phyloP scores from a whole-genome alignment of 2,329 filamentous ascomycete species.

The Pestalotiopsis sp. region DNA sequence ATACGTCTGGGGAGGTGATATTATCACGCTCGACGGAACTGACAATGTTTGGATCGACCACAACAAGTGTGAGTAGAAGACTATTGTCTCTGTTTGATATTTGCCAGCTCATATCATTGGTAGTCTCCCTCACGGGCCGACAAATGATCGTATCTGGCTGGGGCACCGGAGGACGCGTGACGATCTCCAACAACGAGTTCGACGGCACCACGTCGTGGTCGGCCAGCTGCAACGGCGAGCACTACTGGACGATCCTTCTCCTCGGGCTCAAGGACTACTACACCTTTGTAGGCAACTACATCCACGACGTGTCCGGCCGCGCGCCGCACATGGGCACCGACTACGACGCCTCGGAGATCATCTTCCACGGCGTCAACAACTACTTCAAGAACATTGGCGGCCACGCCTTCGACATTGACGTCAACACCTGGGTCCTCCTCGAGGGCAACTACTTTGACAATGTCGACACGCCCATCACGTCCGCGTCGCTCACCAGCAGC shows the following conservation, averaged over 20 bases:
- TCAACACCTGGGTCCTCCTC: background rate
- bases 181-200: slow-evolving; percentile 48
- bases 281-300: slow-evolving; percentile 45
- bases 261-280: slow-evolving; percentile 33
- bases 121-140: slow-evolving; percentile 40
- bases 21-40: slow-evolving; percentile 51
- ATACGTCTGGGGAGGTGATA: slow-evolving; percentile 61
- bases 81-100: too few species aligned
- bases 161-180: slow-evolving; percentile 36
- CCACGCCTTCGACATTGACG: background rate
- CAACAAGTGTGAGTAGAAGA: slow-evolving; percentile 12
- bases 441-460: slow-evolving; percentile 3
- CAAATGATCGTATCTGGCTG: slow-evolving; percentile 42
- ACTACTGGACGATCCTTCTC: slow-evolving; percentile 40
- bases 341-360: slow-evolving; percentile 13
- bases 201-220: slow-evolving; percentile 44
- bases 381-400: slow-evolving; percentile 30
- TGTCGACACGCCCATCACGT: background rate
- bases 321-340: slow-evolving; percentile 42
- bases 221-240: slow-evolving; percentile 43
- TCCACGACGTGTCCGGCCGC: slow-evolving; percentile 45
- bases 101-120: too few species aligned
- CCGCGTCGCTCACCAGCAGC: background rate
- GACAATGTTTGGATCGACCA: slow-evolving; percentile 35
- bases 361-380: slow-evolving; percentile 43